A percentile compares a stretch with the other conserved stretches of the same genome.
phyloP scores from a whole-genome alignment of 2,329 filamentous ascomycete species.

The Aaosphaeria arxii region DNA sequence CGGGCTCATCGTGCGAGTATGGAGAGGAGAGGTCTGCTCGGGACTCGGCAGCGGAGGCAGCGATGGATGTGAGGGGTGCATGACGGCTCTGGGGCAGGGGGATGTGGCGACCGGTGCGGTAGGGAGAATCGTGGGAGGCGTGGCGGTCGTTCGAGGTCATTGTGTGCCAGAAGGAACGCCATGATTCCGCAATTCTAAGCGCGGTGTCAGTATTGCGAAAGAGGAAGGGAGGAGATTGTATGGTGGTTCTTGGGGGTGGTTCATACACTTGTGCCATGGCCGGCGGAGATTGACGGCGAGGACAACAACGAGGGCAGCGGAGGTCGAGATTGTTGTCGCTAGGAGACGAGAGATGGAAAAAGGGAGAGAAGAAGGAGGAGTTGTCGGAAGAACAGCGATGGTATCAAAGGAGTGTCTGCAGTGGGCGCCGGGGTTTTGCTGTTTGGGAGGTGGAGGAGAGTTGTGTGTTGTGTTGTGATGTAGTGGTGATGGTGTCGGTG shows the following conservation, averaged over 20 bases:
- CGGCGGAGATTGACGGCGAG: not conserved
- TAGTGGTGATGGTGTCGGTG: too few relatives aligned
- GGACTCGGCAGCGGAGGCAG: slow-evolving; percentile 82
- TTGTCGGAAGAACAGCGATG: not conserved
- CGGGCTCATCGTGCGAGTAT: slow-evolving; percentile 70
- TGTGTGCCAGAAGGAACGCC: slow-evolving; percentile 92
- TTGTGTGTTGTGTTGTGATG: too few relatives aligned
- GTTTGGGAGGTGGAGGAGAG: not conserved
- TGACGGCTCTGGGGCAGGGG: slow-evolving; percentile 80
- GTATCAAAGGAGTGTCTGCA: too few relatives aligned
- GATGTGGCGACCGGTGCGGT: slow-evolving; percentile 85
- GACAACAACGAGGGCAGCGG: not conserved
- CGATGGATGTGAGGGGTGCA: slow-evolving; percentile 79
- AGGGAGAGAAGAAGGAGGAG: not conserved
- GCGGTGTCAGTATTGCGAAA: slow-evolving; percentile 16
- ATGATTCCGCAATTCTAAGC: slow-evolving; percentile 48
- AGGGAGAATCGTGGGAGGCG: slow-evolving; percentile 88
- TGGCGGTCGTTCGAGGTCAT: slow-evolving; percentile 76
- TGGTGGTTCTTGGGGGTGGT: slow-evolving; percentile 6
- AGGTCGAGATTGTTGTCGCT: not conserved
- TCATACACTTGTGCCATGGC: slow-evolving; percentile 36
- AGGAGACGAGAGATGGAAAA: not conserved
- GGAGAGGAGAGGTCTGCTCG: slow-evolving; percentile 76
- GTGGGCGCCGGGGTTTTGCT: not conserved
- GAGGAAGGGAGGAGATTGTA: not conserved